Evolutionary conservation across 129 eudicot species (phyloP), one percentile per base, ranked within the genome.

Genomic region (Arctium minus): DNA sequence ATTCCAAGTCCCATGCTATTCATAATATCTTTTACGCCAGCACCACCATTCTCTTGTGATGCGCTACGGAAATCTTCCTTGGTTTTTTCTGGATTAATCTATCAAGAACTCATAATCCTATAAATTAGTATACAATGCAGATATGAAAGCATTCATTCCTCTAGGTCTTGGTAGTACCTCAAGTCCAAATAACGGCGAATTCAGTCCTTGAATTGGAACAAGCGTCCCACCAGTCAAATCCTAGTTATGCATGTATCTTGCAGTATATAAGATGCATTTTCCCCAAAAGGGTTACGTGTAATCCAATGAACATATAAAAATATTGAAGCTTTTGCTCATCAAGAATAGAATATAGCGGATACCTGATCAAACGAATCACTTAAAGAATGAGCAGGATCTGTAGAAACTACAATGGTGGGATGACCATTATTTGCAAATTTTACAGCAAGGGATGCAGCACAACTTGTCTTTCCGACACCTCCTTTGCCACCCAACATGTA

Each of bases 321-420:
- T 9, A 33, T 36, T 3, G 17, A 69, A 35, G 22, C 68, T n/a
- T 17, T n/a, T 17, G 68, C 0, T 9, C 27, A 7, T 17, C 29
- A 67, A 35, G 1, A 35, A 68, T 22, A 35, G 8, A 48, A 29
- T 60, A 60, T 40, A 71, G 32, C 8, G 31, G 53, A 48, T 86
- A 89, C 97, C 91, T 93, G 98, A 72, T 86, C 96, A 73, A 93
- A 93, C 2, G 98, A 93, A 87, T 93, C 98, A 36, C 97, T 91
- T 77, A 91, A 82, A 4, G 97, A 93, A 84, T 91, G 97, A 50
- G 98, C 98, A 88, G 98, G 98, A 69, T 93, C 97, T 0, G 92
- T 91, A 31, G 98, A 93, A 72, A 93, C 94, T 67, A 93, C 90
- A 35, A 93, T 82, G 73, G 94, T 91, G 42, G 98, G 94, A 78